Base-by-base conservation (phyloP, 2,329 filamentous ascomycete species). In the Rutstroemia sp. region DNA sequence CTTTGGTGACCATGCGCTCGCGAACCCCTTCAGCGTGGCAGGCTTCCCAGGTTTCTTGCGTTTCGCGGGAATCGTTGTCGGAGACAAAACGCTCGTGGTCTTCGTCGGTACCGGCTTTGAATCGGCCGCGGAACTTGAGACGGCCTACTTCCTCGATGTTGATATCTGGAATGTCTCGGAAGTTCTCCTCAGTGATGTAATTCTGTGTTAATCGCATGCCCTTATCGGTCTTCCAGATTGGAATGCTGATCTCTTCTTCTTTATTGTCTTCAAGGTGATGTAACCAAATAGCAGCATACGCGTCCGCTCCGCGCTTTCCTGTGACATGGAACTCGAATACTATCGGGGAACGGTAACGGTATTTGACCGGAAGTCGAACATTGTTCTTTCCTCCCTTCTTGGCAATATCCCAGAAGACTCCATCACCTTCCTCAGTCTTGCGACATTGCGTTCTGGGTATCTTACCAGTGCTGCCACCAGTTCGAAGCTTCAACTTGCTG, bases 1-100 rank as follows among this genome's bases (percentile, higher is more conserved):
- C 87, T 23, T 84, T 79, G 9, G 80, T 75, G 0, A 96, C 89
- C 27, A 83, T 79, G 55, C 84, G 80, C 14, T 78, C 73, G 2
- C 94, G 83, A 0, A 96, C 89, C 12, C 92, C 92, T 70, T 97
- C 92, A 0, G 90, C 84, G 42, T 87, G 82, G 69, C 92, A 96
- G 0, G 91, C 89, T 71, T 96, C 91, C 90, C 92, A 97, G 0
- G 87, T 88, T 73, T 97, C 92, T 61, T 89, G 95, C 0, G 92
- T 96, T 75, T 97, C 94, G 34, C 92, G 86, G 1, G 87, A 86
- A 68, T 95, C 85, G 66, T 95, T 96, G 70, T 95, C 89, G 48
- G 84, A 81, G 21, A 96, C 85, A 64, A 96, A 96, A 1, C 78
- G 78, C 62, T 89, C 80, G 68, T 97, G 94, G 17, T 89, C 87